Conservation (phyloP, 371 early-diverging fungal species). For the Rhizomucor pusillus region DNA sequence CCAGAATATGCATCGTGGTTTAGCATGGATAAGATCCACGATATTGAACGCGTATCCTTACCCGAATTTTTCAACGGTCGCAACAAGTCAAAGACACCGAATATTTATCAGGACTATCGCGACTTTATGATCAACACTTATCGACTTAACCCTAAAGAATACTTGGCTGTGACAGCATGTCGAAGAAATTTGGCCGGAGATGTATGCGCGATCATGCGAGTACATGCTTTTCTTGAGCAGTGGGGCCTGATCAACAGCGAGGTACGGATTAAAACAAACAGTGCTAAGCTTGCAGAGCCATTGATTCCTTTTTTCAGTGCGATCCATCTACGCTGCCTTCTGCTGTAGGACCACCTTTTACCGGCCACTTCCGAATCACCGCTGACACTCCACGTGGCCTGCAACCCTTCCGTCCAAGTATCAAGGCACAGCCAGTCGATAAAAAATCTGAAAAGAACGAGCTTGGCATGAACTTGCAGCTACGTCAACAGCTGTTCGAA, state of each 20-base stretch:
- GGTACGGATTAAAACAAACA: slow-evolving; percentile 45
- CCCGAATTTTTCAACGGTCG: slow-evolving; percentile 95
- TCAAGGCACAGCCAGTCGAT: slow-evolving; percentile 19
- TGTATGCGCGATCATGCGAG: slow-evolving; percentile 95
- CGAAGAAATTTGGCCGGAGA: slow-evolving; percentile 94
- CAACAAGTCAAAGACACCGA: slow-evolving; percentile 90
- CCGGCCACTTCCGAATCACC: slow-evolving; percentile 93
- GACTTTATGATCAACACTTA: slow-evolving; percentile 98
- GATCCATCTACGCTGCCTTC: slow-evolving; percentile 93
- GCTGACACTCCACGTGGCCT: slow-evolving; percentile 95
- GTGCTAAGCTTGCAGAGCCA: background rate
- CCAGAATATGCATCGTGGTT: slow-evolving; percentile 97
- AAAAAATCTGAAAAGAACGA: slow-evolving; percentile 10
- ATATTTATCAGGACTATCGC: slow-evolving; percentile 93
- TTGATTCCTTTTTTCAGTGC: slow-evolving; percentile 45
- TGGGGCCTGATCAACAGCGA: slow-evolving; percentile 99
- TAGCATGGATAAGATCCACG: slow-evolving; percentile 76
- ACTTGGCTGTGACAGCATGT: slow-evolving; percentile 96
- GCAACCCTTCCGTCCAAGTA: slow-evolving; percentile 77
- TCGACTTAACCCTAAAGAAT: slow-evolving; percentile 91
- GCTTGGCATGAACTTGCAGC: slow-evolving; percentile 39
- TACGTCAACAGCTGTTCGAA: slow-evolving; percentile 61
- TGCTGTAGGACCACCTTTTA: slow-evolving; percentile 90
- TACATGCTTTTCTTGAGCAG: slow-evolving; percentile 98
- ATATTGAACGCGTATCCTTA: slow-evolving; percentile 87